phyloP scores from a whole-genome alignment of 1,139 yeast genomes.

The Arxiozyma bovina region DNA sequence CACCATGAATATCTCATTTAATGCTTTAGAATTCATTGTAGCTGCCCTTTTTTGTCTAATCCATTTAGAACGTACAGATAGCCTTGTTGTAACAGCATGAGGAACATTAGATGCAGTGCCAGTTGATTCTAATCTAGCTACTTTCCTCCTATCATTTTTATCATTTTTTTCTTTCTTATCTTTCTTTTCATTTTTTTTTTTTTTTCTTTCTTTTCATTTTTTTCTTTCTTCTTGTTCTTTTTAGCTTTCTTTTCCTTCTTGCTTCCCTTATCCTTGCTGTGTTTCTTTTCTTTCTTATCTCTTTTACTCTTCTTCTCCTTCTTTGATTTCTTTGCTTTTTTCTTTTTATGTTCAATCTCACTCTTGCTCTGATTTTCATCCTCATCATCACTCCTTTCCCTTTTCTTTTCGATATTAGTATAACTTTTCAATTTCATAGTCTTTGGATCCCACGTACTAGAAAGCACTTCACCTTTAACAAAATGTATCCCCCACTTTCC shows the following conservation, averaged over 20 bases:
- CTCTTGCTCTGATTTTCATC: conserved; percentile 14
- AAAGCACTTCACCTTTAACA: conserved; percentile 72
- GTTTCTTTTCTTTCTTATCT: conserved; percentile 15
- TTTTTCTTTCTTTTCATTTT: conserved; percentile 28
- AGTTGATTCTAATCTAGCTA: conserved; percentile 11
- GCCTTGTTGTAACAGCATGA: conserved; percentile 47
- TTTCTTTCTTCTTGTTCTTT: conserved; percentile 20
- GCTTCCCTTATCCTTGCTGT: conserved; percentile 26
- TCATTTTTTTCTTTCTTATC: conserved; percentile 29
- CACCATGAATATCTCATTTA: conserved; percentile 89
- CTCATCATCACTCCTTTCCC: conserved; percentile 18
- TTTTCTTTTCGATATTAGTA: conserved; percentile 20
- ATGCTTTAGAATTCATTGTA: conserved; percentile 77
- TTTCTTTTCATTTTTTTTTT: conserved; percentile 26
- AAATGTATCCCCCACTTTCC: conserved; percentile 86
- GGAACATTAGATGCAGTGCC: conserved; percentile 23
- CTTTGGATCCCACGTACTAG: conserved; percentile 78
- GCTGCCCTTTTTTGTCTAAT: conserved; percentile 86
- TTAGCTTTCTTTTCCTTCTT: conserved; percentile 29
- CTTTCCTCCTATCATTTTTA: conserved; percentile 23
- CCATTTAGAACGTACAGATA: conserved; percentile 77
- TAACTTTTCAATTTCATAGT: conserved; percentile 34
- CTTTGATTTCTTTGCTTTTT: conserved; percentile 24
- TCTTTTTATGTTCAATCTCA: conserved; percentile 20
- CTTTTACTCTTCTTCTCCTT: conserved; percentile 29